Percentiles rank a stretch among this genome's conserved stretches.
These are phyloP conservation scores for Peronosclerospora sorghi DNA, from an alignment of 352 stramenopile genomes.

Conservation along the genomic window DNA sequence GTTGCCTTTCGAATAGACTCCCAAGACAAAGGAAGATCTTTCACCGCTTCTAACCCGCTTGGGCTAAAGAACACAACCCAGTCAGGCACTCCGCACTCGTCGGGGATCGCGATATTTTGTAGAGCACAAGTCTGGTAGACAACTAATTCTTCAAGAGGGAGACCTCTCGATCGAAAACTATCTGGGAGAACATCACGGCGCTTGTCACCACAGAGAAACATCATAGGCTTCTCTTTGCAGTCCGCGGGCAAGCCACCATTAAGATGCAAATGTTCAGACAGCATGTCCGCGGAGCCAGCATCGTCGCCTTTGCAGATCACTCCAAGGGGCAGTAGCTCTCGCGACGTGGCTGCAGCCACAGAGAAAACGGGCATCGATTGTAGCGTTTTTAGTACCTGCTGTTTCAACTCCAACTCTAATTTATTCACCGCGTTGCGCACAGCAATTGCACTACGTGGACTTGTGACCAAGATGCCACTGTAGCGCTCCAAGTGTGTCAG, in stretches of 20 bases:
- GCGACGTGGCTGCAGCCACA: conserved; percentile 53
- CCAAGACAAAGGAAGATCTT: conserved; percentile 34
- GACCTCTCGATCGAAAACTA: conserved; percentile 37
- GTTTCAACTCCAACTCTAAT: conserved; percentile 13
- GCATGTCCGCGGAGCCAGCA: conserved; percentile 51
- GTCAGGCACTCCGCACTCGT: conserved; percentile 22
- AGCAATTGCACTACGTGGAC: conserved; percentile 53
- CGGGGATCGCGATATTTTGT: conserved; percentile 31
- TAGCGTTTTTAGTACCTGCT: conserved; percentile 21
- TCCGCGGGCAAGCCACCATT: conserved; percentile 25
- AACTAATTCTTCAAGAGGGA: conserved; percentile 45
- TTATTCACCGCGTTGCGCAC: conserved; percentile 25
- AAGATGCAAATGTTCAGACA: conserved; percentile 36
- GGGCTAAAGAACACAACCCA: conserved; percentile 81
- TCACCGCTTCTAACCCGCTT: conserved; percentile 54
- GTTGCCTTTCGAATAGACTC: conserved; percentile 55
- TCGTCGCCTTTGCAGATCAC: conserved; percentile 51
- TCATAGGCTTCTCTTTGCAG: conserved; percentile 32
- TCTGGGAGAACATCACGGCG: conserved; percentile 44
- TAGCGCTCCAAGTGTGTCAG: conserved; percentile 39
- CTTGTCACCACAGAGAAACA: conserved; percentile 76
- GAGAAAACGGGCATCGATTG: conserved; percentile 35
- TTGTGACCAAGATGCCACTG: conserved; percentile 58
- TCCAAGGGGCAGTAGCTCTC: conserved; percentile 41
- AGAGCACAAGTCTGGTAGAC: conserved; percentile 56